These are phyloP conservation scores for Aspergillus udagawae DNA, from an alignment of 2,329 filamentous ascomycete species.

Conservation along the genomic window DNA sequence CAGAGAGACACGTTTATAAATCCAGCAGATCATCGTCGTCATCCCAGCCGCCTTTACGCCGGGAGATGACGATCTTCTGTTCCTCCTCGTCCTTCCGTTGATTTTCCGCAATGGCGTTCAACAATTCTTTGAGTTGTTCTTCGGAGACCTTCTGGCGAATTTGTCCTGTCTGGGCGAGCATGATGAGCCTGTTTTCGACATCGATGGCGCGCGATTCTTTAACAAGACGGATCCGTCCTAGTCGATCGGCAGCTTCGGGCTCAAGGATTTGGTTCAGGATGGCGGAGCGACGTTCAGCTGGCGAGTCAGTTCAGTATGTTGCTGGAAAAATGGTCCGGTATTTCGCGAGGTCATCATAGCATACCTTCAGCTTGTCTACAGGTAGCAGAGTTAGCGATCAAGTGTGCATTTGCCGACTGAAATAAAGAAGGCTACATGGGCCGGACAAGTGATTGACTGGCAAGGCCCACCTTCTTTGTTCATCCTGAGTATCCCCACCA, in stretches of 20 bases:
- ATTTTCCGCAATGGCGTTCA: conserved; percentile 78
- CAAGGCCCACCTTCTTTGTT: conserved; percentile 56
- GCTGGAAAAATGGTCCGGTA: conserved; percentile 1
- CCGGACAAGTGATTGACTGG: not conserved
- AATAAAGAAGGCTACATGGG: not conserved
- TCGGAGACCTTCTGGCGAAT: conserved; percentile 84
- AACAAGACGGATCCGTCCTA: conserved; percentile 91
- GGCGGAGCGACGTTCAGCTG: conserved; percentile 32
- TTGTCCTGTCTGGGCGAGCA: conserved; percentile 83
- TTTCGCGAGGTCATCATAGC: conserved; percentile 5
- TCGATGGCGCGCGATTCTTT: conserved; percentile 87
- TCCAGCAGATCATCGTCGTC: conserved; percentile 58
- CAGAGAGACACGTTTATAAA: conserved; percentile 20
- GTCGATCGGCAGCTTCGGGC: conserved; percentile 86
- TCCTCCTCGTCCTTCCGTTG: conserved; percentile 55
- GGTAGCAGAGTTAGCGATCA: conserved; percentile 1
- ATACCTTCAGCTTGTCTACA: conserved; percentile 32
- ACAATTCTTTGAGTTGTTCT: conserved; percentile 84
- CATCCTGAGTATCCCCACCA: conserved; percentile 54
- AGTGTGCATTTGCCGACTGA: not conserved
- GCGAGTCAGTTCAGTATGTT: not conserved
- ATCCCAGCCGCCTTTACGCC: conserved; percentile 80
- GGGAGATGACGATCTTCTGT: conserved; percentile 80
- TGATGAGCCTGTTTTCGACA: conserved; percentile 89
- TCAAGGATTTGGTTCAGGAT: conserved; percentile 91